Base-by-base conservation (phyloP, 2,329 filamentous ascomycete species). In the Pyricularia pennisetigena region DNA sequence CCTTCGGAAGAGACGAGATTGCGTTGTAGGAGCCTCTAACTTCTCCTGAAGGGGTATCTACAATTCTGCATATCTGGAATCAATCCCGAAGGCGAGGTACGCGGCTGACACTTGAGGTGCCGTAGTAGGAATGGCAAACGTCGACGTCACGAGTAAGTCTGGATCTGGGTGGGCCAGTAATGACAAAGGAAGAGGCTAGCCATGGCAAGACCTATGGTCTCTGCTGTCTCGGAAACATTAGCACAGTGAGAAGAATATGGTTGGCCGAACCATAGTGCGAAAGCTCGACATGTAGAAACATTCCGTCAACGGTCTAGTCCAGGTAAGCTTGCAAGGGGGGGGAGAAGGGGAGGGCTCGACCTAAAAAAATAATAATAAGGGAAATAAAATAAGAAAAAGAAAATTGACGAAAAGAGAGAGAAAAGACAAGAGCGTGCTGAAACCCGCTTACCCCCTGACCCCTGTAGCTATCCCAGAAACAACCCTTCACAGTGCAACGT, bases 361-460 rank as follows among this genome's bases (percentile, higher is more conserved):
- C 26, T 62, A 28, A 16, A 14, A 16, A 20, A 32, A 65, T 8
- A 23, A 12, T 16, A 23, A 16, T 41, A 65, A 35, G n/a, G n/a
- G n/a, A 35, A 65, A 9, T 23, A 65, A 23, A 41, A 26, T 1
- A 26, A 65, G 24, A 23, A 24, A 9, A 26, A 6, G 8, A 65
- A 35, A 41, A 24, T 6, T 23, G 2, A 35, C 23, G 4, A 65
- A 65, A 32, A 35, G 23, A 64, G 28, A 64, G 23, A 35, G 24
- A 65, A 41, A 65, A 32, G 24, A 64, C 26, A 66, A 57, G 65
- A 41, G n/a, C 35, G 29, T 28, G 32, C 32, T 67, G 65, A 67
- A 67, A 67, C 65, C 54, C 49, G 49, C 61, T 59, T 59, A 67
- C 14, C 54, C 30, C 28, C 28, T 32, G n/a, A 23, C 28, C 65